Base-by-base conservation (phyloP, 345 rosid species). In the Gossypium bickii region DNA sequence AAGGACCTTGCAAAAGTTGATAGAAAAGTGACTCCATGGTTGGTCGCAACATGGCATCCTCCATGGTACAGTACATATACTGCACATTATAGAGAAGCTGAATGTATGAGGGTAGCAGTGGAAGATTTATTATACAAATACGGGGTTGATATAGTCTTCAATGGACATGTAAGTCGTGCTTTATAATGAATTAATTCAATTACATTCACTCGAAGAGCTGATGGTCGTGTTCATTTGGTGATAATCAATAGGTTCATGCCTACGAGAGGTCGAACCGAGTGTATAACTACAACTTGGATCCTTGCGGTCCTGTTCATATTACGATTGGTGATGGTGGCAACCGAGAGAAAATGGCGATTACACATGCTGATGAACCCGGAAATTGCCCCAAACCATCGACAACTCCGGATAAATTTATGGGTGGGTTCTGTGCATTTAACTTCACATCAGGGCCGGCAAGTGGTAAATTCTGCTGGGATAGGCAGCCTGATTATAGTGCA, bases 221-320 rank as follows among this genome's bases (percentile, higher is more conserved):
- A 69, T 25, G 22, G 3, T 2, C 24, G n/a, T 20, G 25, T 47
- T 24, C 41, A 12, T 64, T 9, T 60, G 49, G 11, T 49, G 64
- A 71, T 17, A 74, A 70, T 57, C 24, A 67, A 63, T 84, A 94
- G 98, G 94, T 94, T 74, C 89, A 94, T 85, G 97, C 95, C 34
- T 94, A 94, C 38, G 98, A 94, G 84, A 92, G 98, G 73, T 89
- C 98, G 34, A 94, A 94, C 78, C 82, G 94, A 71, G 91, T 92
- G 45, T 92, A 89, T 77, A 89, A 92, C 83, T 94, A 94, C 83
- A 73, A 73, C 0, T 80, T 92, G 72, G 98, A 94, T 88, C 92
- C 90, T 34, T 91, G 93, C 75, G 98, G 95, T 9, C 96, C 94
- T 1, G 82, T 92, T 29, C 86, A 91, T 78, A 88, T 94, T 57